Conservation (phyloP, 1,284 basidiomycete species). For the Cerioporus squamosus region DNA sequence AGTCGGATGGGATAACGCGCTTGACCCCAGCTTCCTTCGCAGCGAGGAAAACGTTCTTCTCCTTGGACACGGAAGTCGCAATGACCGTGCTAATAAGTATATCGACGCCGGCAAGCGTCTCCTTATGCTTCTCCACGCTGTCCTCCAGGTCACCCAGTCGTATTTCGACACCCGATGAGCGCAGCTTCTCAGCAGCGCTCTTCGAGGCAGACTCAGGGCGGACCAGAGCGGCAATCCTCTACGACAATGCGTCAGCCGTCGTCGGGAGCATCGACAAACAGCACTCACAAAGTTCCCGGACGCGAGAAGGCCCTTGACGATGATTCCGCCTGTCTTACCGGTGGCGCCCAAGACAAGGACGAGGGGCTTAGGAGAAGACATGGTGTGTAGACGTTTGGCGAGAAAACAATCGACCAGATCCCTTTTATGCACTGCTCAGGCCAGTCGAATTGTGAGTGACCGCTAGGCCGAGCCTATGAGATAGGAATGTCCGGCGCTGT, state of each 20-base stretch:
- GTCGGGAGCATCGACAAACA: no score
- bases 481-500: no score
- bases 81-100: conserved; percentile 16
- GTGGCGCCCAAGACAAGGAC: conserved; percentile 26
- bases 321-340: conserved; percentile 18
- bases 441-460: no score
- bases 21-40: conserved; percentile 21
- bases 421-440: no score
- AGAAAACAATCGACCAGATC: background rate
- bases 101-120: conserved; percentile 19
- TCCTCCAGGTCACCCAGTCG: conserved; percentile 16
- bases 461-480: no score
- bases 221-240: conserved; percentile 17
- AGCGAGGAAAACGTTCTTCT: conserved; percentile 22
- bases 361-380: conserved; percentile 9
- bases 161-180: conserved; percentile 16
- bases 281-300: conserved; percentile 19
- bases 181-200: conserved; percentile 7
- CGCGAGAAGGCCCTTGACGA: conserved; percentile 18
- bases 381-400: background rate
- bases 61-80: conserved; percentile 1
- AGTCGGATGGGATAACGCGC: conserved; percentile 20
- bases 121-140: conserved; percentile 11
- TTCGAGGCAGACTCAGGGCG: conserved; percentile 17
- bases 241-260: no score